Conservation (phyloP, 345 rosid genomes). For the Leavenworthia alabamica region DNA sequence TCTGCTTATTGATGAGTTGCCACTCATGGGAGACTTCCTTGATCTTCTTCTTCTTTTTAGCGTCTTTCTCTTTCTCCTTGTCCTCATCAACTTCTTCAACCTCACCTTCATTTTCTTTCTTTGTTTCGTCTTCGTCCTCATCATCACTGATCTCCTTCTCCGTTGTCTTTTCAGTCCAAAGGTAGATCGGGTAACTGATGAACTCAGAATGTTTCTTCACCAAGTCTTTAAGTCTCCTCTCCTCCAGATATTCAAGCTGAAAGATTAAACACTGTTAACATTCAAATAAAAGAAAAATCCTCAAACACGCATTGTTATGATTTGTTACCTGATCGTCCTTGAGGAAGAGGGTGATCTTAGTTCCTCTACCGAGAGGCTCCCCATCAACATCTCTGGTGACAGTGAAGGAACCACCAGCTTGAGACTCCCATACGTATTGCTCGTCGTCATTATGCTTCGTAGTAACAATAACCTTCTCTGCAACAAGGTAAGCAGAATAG, state of each 20-base stretch:
- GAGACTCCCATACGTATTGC: constrained; percentile 90
- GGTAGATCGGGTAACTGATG: constrained; percentile 78
- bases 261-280: not conserved
- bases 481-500: constrained; percentile 90
- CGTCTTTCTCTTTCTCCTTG: constrained; percentile 60
- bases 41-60: constrained; percentile 81
- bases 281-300: not conserved
- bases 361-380: constrained; percentile 85
- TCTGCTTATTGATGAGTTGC: constrained; percentile 83
- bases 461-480: constrained; percentile 74
- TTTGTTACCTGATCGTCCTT: constrained; percentile 67
- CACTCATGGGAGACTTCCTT: constrained; percentile 88
- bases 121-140: constrained; percentile 66
- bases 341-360: constrained; percentile 69
- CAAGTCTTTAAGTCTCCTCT: constrained; percentile 85
- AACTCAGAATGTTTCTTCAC: constrained; percentile 94
- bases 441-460: constrained; percentile 81
- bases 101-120: constrained; percentile 63
- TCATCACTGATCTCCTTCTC: constrained; percentile 88
- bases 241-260: constrained; percentile 77
- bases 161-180: constrained; percentile 84
- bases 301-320: too few relatives aligned
- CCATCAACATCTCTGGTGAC: constrained; percentile 66
- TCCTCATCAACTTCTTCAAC: constrained; percentile 81
- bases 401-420: constrained; percentile 91